These are phyloP conservation scores for Avena insularis DNA, from an alignment of 176 grass and related monocot genomes.

Conservation along the genomic window DNA sequence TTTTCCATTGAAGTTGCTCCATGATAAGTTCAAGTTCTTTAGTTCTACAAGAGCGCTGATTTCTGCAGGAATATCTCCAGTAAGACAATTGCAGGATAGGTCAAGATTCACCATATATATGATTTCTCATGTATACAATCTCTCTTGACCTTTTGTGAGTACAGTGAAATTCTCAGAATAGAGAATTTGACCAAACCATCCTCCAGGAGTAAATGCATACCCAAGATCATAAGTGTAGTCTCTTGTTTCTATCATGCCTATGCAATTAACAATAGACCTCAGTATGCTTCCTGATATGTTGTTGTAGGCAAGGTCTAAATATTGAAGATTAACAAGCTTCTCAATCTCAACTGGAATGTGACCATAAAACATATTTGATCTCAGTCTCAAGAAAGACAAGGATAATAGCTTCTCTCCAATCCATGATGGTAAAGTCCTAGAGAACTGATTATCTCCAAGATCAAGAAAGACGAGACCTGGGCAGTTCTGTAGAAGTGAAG, in stretches of 20 bases:
- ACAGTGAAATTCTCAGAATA: not conserved
- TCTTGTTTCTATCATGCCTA: not conserved
- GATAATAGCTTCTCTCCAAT: not conserved
- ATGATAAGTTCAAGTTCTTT: slow-evolving; percentile 34
- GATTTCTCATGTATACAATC: not conserved
- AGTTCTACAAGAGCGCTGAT: slow-evolving; percentile 1
- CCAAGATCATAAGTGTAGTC: not conserved
- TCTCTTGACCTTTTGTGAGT: slow-evolving; percentile 41
- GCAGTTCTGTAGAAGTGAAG: not conserved
- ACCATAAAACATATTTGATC: slow-evolving; percentile 53
- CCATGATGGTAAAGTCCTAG: slow-evolving; percentile 11
- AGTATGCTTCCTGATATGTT: slow-evolving; percentile 43
- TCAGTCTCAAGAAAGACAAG: slow-evolving; percentile 5
- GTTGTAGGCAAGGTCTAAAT: slow-evolving; percentile 45
- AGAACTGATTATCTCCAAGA: not conserved
- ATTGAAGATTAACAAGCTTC: not conserved
- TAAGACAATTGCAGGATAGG: slow-evolving; percentile 37
- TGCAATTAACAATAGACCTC: not conserved
- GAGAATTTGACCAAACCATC: too few species aligned
- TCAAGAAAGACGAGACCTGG: not conserved
- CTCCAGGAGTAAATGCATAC: not conserved
- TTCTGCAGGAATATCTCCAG: slow-evolving; percentile 6
- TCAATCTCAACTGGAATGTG: slow-evolving; percentile 22
- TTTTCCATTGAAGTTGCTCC: not conserved
- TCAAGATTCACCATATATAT: slow-evolving; percentile 45